Evolutionary conservation across 2,329 filamentous ascomycete genomes (phyloP), one percentile per base, ranked within the genome.

Genomic region (Nemania sp.): DNA sequence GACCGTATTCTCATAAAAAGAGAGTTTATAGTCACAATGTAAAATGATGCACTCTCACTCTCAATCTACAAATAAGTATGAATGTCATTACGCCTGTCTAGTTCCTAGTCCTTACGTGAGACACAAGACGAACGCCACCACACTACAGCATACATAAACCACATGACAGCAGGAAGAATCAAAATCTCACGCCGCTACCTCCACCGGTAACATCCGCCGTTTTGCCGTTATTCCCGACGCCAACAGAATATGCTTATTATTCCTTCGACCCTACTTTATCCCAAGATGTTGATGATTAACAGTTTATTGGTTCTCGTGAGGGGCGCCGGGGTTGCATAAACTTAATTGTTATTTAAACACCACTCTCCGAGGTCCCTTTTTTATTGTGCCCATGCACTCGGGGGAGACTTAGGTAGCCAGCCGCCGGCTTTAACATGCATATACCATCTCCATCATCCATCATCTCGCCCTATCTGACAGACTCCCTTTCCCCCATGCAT

Each of bases 21-120:
- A 41, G 13, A 3, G 18, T 41, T 8, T 15, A 41, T 15, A 41
- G 18, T 41, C 3, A 41, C 11, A 41, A 41, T 41, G n/a, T n/a
- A n/a, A n/a, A n/a, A n/a, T n/a, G n/a, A n/a, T n/a, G n/a, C n/a
- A n/a, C n/a, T n/a, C n/a, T n/a, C n/a, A 45, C n/a, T 45, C 15
- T 45, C 41, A 45, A 45, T 20, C 4, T 45, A 41, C 38, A 3
- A 5, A 35, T 41, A 3, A 41, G 38, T 41, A 15, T 45, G 10
- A 8, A 26, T 27, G 13, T 13, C 13, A 3, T 3, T 26, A 51
- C 10, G 5, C n/a, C n/a, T n/a, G n/a, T 51, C 11, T 15, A 38
- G 24, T 52, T 15, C 6, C 27, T 51, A 45, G 26, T 10, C 56
- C 56, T 61, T 68, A 67, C 60, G 65, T 63, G 55, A 52, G 55